Base-by-base conservation (phyloP, 2,329 filamentous ascomycete genomes). In the Ophiostoma angusticollis region DNA sequence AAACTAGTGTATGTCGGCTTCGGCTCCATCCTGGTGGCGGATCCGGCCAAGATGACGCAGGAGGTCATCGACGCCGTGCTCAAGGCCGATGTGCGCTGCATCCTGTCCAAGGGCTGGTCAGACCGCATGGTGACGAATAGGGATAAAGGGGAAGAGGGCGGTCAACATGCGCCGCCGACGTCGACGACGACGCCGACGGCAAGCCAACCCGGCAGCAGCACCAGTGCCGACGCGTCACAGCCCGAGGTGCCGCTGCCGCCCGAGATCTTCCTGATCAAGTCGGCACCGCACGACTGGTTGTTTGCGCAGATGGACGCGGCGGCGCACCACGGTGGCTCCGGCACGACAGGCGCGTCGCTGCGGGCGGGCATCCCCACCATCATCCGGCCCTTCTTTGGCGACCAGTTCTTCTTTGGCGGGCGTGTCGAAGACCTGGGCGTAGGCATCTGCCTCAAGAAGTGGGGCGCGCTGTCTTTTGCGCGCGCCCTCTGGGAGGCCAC, bases 1-100 rank as follows among this genome's bases (percentile, higher is more conserved):
- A 94, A 91, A 64, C 63, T 98, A 11, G 89, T 96, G 0, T 98
- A 98, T 47, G 86, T 98, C 34, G 91, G 91, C 1, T 98, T 98
- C 53, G 91, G 91, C 2, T 94, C 86, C 5, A 94, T 98, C 48
- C 85, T 95, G 16, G 87, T 98, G 22, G 78, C 82, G 2, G 85
- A 98, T 53, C 85, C 89, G 3, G 78, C 74, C 41, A 84, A 84
- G 47, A 74, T 98, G 63, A 96, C 87, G 6, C 77, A 82, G 50
- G 87, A 89, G n/a, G 84, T 98, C 6, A 80, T 96, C 28, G 84
- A 94, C 45, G 87, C 86, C 0, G 87, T 98, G 1, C 61, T 79
- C 35, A 93, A 87, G 57, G 85, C 91, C 2, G 91, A 93, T 51
- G 86, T 98, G 5, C 79, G 89, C 45, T 96, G 91, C 56, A 86